phyloP scores from a whole-genome alignment of 495 filamentous ascomycete genomes.

The Aspergillus hancockii region DNA sequence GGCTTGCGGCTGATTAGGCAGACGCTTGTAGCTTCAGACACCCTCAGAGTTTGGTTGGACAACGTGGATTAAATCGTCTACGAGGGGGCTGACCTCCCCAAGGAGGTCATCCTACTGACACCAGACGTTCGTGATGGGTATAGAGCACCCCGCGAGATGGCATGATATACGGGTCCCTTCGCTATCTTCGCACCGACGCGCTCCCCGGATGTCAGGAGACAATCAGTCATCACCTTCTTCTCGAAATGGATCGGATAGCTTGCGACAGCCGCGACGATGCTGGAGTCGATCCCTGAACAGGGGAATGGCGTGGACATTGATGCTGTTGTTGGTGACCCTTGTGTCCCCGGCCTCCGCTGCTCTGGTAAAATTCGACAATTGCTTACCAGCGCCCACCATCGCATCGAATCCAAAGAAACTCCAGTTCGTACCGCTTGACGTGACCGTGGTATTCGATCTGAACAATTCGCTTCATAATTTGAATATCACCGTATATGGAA shows the following conservation, averaged over 20 bases:
- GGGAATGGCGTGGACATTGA: conserved; percentile 19
- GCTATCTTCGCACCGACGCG: conserved; percentile 14
- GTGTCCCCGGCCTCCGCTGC: conserved; percentile 48
- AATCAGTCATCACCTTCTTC: conserved; percentile 13
- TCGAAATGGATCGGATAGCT: conserved; percentile 28
- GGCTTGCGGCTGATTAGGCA: conserved; percentile 21
- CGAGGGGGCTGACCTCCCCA: conserved; percentile 49
- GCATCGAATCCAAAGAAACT: conserved; percentile 55
- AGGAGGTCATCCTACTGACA: conserved; percentile 47
- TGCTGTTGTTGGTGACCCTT: conserved; percentile 26
- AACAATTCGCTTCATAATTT: conserved; percentile 63
- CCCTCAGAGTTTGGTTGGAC: conserved; percentile 20
- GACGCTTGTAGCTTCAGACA: conserved; percentile 2
- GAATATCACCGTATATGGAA: conserved; percentile 83
- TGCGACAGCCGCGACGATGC: conserved; percentile 23
- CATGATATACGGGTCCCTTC: conserved; percentile 12
- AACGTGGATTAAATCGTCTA: conserved; percentile 46
- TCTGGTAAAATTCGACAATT: conserved; percentile 80
- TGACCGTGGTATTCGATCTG: conserved; percentile 73
- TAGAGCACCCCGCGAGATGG: conserved; percentile 29
- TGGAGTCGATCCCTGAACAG: conserved; percentile 13
- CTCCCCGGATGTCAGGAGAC: conserved; percentile 14
- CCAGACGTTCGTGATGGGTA: conserved; percentile 35
- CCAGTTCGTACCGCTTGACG: conserved; percentile 77
- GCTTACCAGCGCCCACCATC: conserved; percentile 62